Evolutionary conservation across 257 asterid species (phyloP), one percentile per base, ranked within the genome.

Genomic region (Lycium barbarum): DNA sequence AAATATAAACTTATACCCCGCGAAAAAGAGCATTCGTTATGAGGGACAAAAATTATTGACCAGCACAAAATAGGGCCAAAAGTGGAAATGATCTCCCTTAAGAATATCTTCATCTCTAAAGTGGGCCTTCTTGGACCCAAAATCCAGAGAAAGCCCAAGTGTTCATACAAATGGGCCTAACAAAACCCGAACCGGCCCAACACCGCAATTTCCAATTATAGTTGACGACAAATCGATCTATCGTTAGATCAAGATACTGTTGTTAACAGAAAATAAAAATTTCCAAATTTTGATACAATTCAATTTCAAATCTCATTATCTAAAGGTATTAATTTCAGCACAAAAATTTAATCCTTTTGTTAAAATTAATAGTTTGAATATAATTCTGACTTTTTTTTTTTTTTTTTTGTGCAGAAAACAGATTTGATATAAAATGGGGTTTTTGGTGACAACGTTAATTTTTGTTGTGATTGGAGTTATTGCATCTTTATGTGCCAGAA

Each of bases 391-490:
- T 72, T 45, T 17, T 4, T 18, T 1, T 65, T 51, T 51, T 59
- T 65, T 1, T 63, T 63, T 11, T 9, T 63, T 7, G 5, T 51
- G 13, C 63, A 51, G 81, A 20, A n/a, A 17, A n/a, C 59, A 63
- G 58, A 49, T 2, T 82, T 82, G 80, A 73, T 18, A 18, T 1
- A 13, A 43, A 26, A 82, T 95, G 98, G 98, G 99, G 82, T 93
- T 95, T 88, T 83, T 93, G 87, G 94, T 95, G 86, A 94, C 98
- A 80, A 93, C 93, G 67, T 87, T 94, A 51, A 92, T 93, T 80
- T 95, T 93, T 88, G 7, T 92, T 26, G 97, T 86, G 81, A 85
- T 95, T 65, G 98, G 99, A 83, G 86, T 95, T 55, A 93, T 94
- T 89, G 98, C 93, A 12, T 88, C 95, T 51, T 87, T 95, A 18